Conservation (phyloP, 2,329 filamentous ascomycete species). For the Trichoderma sp. region DNA sequence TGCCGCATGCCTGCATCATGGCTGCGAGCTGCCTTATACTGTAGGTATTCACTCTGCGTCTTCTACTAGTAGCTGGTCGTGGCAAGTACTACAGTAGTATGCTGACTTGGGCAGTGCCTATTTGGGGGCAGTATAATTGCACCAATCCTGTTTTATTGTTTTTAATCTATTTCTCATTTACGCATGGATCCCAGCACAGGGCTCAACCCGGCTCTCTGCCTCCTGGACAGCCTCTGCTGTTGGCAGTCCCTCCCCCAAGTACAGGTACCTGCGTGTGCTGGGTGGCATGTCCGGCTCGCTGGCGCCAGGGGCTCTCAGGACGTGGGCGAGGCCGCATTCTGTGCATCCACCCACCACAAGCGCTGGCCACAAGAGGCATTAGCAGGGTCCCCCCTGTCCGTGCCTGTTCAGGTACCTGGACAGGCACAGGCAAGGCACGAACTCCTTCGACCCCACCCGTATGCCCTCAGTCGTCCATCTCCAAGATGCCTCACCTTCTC, state of each 20-base stretch:
- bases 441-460: constrained; percentile 17
- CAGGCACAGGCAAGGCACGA: constrained; percentile 8
- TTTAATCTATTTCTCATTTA: constrained; percentile 15
- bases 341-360: constrained; percentile 2
- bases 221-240: not conserved
- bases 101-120: not conserved
- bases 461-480: not conserved
- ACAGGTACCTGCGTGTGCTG: not conserved
- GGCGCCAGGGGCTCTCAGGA: constrained; percentile 17
- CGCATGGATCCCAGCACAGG: not conserved
- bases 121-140: not conserved
- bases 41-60: too few relatives aligned
- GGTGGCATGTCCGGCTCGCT: constrained; percentile 11
- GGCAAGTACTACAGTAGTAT: too few relatives aligned
- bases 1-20: not conserved
- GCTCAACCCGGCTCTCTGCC: not conserved
- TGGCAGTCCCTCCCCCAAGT: not conserved
- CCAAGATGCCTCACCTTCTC: constrained; percentile 10
- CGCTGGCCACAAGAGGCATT: not conserved
- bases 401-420: not conserved
- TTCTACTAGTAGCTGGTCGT: too few relatives aligned
- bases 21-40: not conserved
- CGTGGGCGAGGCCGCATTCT: not conserved
- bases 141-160: not conserved
- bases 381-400: not conserved